phyloP scores from a whole-genome alignment of 305 asterid genomes.

The Fraxinus albicans region DNA sequence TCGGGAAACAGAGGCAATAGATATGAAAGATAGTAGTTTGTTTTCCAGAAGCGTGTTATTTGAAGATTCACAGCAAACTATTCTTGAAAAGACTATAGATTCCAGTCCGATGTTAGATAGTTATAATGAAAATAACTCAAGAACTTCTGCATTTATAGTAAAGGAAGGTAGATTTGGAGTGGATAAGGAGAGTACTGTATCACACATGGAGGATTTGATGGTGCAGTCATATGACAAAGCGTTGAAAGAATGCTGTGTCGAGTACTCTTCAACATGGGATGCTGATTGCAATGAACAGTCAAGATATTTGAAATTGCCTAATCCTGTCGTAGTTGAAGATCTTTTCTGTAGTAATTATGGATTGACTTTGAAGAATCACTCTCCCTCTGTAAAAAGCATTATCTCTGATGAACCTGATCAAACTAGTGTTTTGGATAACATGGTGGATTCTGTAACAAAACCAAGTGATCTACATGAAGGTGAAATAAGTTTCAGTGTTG shows the following conservation, averaged over 20 bases:
- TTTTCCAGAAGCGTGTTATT: conserved; percentile 26
- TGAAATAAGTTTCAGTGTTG: conserved; percentile 32
- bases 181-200: conserved; percentile 19
- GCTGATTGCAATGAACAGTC: conserved; percentile 16
- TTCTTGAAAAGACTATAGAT: conserved; percentile 26
- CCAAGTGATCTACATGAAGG: conserved; percentile 25
- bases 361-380: conserved; percentile 11
- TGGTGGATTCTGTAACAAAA: conserved; percentile 28
- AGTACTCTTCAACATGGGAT: neutral
- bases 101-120: conserved; percentile 25
- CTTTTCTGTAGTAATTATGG: conserved; percentile 19
- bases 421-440: conserved; percentile 26
- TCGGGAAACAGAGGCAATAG: conserved; percentile 31
- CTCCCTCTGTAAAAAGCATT: conserved; percentile 25
- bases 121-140: conserved; percentile 21
- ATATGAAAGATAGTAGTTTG: conserved; percentile 26
- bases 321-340: conserved; percentile 30
- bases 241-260: conserved; percentile 22
- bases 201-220: conserved; percentile 25
- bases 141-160: conserved; percentile 21
- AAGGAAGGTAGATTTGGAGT: conserved; percentile 27
- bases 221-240: conserved; percentile 27
- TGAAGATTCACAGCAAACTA: conserved; percentile 31
- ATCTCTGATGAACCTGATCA: conserved; percentile 25
- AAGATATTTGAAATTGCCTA: conserved; percentile 22